Evolutionary conservation across 139 green algal species (phyloP).

Genomic region (Spirogloea muscicola): DNA sequence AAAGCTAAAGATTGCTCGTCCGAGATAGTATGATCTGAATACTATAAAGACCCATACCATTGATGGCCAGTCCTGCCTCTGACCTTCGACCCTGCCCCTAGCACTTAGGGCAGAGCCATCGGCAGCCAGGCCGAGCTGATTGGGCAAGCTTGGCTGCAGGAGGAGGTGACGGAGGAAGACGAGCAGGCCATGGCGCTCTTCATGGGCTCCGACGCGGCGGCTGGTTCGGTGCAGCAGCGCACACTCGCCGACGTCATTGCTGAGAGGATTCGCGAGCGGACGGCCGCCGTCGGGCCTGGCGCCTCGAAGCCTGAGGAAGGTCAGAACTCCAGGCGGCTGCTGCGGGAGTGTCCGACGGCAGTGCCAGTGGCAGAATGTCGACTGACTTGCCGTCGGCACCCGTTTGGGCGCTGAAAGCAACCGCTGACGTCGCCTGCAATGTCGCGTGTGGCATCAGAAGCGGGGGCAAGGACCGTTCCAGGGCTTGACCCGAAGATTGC

Average conservation of each 20-base stretch:
- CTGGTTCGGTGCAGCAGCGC: slow-evolving; percentile 50
- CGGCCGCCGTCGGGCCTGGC: slow-evolving; percentile 15
- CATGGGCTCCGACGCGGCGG: slow-evolving; percentile 39
- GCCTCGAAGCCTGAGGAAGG: no score
- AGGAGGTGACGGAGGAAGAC: slow-evolving; percentile 55
- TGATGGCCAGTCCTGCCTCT: not conserved
- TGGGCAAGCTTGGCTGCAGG: slow-evolving; percentile 12
- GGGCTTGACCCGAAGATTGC: no score
- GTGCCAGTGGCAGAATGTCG: not conserved
- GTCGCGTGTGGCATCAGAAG: not conserved
- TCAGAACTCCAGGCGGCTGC: no score
- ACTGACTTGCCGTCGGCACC: not conserved
- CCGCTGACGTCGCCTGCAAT: slow-evolving; percentile 2
- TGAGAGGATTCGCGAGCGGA: slow-evolving; percentile 66
- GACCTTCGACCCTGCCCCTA: not conserved
- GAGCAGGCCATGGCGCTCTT: slow-evolving; percentile 81
- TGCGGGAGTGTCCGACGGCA: not conserved
- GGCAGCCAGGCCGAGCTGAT: slow-evolving; percentile 7
- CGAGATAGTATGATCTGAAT: no score
- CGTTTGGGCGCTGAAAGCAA: not conserved
- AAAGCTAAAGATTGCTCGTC: no score
- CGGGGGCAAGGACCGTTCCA: no score
- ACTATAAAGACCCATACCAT: not conserved
- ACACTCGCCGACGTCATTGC: slow-evolving; percentile 88
- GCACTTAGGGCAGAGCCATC: not conserved